Base-by-base conservation (phyloP, 2,329 filamentous ascomycete genomes). In the Colletotrichum melonis region DNA sequence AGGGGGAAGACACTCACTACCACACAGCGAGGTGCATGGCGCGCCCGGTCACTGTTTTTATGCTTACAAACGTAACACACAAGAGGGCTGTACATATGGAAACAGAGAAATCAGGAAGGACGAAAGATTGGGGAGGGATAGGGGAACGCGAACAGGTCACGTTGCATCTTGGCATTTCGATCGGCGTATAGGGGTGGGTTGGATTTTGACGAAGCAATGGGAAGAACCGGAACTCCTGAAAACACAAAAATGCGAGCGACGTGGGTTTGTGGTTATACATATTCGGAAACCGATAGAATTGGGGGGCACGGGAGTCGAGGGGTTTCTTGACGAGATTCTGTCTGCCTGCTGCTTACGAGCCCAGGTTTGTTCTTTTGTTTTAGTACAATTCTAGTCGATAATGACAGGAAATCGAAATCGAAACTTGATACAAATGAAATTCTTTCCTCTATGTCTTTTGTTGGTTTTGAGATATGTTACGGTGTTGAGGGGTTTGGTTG, bases 111-210 rank as follows among this genome's bases (percentile, higher is more conserved):
- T 38, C 54, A 16, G 49, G 14, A 35, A 38, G 32, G 6, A 49
- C 6, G 42, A 49, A 1, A 22, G 38, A 16, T 19, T 7, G 38
- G 38, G 12, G 12, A n/a, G 49, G n/a, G 32, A 14, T 32, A 14
- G n/a, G 9, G 58, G 35, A 26, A 28, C 55, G 67, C 64, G 57
- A 22, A 22, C 72, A 54, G 72, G 63, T 75, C 73, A 73, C 16
- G 63, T 73, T 75, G 74, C 72, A 75, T 62, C 35, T 42, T 75
- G 74, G 72, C 74, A 75, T 69, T 73, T 64, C 65, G 74, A 75
- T 74, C 72, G 60, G 72, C 72, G 63, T 3, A 42, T 28, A 22
- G 16, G 22, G 19, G 4, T 26, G 42, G 60, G 22, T 30, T 11
- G n/a, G 46, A 19, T 19, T 54, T 26, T 38, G 30, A 32, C 59